These are phyloP conservation scores for Alternaria longipes DNA, from an alignment of 2,329 filamentous ascomycete genomes.

Conservation along the genomic window DNA sequence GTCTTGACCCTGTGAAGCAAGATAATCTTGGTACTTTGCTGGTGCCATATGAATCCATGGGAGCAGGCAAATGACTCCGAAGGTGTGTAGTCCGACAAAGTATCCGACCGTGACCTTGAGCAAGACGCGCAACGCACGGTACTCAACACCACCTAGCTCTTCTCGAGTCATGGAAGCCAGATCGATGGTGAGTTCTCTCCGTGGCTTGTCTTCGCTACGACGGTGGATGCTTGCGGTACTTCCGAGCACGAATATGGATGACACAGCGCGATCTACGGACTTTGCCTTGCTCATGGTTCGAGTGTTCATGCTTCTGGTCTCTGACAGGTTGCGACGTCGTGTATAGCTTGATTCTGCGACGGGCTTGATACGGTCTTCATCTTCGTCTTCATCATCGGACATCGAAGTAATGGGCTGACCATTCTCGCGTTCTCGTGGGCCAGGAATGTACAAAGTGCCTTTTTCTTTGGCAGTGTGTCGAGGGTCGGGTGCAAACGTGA, in stretches of 20 bases:
- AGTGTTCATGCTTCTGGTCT: slow-evolving; percentile 29
- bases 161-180: slow-evolving; percentile 64
- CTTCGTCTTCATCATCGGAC: slow-evolving; percentile 18
- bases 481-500: slow-evolving; percentile 18
- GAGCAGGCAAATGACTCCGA: slow-evolving; percentile 76
- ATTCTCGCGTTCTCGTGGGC: slow-evolving; percentile 14
- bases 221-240: slow-evolving; percentile 70
- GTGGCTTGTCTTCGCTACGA: slow-evolving; percentile 19
- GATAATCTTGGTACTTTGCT: slow-evolving; percentile 57
- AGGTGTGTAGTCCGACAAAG: slow-evolving; percentile 81
- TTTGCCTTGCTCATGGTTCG: slow-evolving; percentile 40
- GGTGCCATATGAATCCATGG: slow-evolving; percentile 74
- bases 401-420: background rate
- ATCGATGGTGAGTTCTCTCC: slow-evolving; percentile 57
- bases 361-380: slow-evolving; percentile 18
- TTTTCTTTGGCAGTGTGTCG: slow-evolving; percentile 1
- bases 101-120: slow-evolving; percentile 76
- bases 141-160: slow-evolving; percentile 95
- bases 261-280: slow-evolving; percentile 52
- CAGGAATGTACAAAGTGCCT: slow-evolving; percentile 11
- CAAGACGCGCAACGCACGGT: slow-evolving; percentile 87
- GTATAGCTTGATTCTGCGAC: slow-evolving; percentile 7
- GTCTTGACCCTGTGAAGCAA: slow-evolving; percentile 54
- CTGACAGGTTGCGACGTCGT: slow-evolving; percentile 16
- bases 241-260: slow-evolving; percentile 54